phyloP scores from a whole-genome alignment of 2,329 filamentous ascomycete species.

The Colletotrichum acutatum region DNA sequence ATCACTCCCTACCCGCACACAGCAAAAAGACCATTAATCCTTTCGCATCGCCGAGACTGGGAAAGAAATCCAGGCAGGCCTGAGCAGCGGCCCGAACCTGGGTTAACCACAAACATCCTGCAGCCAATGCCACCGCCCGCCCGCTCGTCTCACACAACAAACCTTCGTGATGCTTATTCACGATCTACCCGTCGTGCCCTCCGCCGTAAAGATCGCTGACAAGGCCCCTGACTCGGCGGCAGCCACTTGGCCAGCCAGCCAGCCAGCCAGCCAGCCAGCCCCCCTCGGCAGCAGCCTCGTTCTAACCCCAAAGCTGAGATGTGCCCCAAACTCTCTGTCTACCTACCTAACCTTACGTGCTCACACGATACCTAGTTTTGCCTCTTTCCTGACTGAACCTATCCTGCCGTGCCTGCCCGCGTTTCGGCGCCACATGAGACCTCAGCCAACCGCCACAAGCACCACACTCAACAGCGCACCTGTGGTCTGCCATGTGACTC shows the following conservation, averaged over 20 bases:
- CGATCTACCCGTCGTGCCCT: conserved; percentile 15
- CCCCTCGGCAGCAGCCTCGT: not conserved
- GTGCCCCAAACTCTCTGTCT: not conserved
- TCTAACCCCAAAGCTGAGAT: not conserved
- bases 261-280: too few relatives aligned
- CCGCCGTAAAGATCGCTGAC: conserved; percentile 6
- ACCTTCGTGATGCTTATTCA: not conserved
- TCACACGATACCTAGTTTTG: too few relatives aligned
- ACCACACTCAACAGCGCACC: not conserved
- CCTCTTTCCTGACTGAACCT: too few relatives aligned
- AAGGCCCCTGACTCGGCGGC: not conserved
- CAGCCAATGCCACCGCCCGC: too few relatives aligned
- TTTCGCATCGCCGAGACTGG: too few relatives aligned
- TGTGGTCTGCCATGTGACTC: conserved; percentile 18
- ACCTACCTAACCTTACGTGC: too few relatives aligned
- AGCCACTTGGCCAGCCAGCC: too few relatives aligned
- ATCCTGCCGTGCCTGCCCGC: not conserved
- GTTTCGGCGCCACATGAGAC: not conserved
- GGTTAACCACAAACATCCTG: not conserved
- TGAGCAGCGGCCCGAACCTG: not conserved
- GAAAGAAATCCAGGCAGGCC: too few relatives aligned
- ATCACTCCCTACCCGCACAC: not conserved
- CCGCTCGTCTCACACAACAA: not conserved
- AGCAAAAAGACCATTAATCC: not conserved
- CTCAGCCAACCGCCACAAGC: not conserved